Conservation (phyloP, 805 yeast species). For the Blastobotrys peoriensis region DNA sequence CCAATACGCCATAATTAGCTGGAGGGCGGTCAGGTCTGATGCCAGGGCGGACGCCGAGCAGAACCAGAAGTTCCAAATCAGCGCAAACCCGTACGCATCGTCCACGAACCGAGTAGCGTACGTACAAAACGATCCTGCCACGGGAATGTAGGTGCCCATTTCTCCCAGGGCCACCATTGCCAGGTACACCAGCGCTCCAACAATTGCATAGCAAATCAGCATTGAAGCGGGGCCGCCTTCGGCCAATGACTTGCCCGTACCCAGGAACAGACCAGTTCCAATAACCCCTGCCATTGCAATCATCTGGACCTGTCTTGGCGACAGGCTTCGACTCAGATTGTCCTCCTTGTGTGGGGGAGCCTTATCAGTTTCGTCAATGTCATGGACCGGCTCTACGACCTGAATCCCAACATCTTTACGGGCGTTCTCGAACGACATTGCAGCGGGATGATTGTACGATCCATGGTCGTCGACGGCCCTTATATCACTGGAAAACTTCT, state of each 20-base stretch:
- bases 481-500: too few relatives aligned
- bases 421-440: too few relatives aligned
- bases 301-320: conserved; percentile 52
- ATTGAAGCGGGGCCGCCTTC: conserved; percentile 50
- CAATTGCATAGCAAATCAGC: conserved; percentile 42
- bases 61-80: conserved; percentile 46
- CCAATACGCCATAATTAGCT: conserved; percentile 44
- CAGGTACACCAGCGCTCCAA: conserved; percentile 46
- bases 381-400: too few relatives aligned
- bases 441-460: too few relatives aligned
- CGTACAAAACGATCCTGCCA: conserved; percentile 46
- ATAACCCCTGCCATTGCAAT: conserved; percentile 74
- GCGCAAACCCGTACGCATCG: conserved; percentile 47
- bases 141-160: conserved; percentile 50
- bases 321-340: conserved; percentile 21
- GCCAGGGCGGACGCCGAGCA: conserved; percentile 46
- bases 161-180: conserved; percentile 53
- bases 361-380: neutral
- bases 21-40: conserved; percentile 43
- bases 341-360: conserved; percentile 13
- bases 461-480: too few relatives aligned
- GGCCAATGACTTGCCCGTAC: conserved; percentile 45
- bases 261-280: conserved; percentile 60
- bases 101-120: conserved; percentile 46
- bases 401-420: too few relatives aligned